Conservation (phyloP, 768 basidiomycete species). For the Glaciozyma antarctica region DNA sequence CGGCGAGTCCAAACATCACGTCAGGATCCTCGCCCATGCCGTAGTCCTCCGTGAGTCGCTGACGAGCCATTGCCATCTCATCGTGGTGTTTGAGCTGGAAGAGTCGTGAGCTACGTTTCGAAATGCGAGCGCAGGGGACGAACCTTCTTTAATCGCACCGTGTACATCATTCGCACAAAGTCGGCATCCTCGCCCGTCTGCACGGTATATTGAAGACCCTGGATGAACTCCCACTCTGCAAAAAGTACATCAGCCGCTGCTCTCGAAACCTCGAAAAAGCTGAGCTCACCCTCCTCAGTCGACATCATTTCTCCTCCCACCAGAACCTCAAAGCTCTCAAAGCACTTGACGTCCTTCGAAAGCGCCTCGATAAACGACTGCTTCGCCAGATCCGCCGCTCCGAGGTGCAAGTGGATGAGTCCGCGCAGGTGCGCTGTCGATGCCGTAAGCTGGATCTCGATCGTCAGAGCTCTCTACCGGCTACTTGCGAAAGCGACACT, state of each 20-base stretch:
- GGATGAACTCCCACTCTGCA: conserved; percentile 86
- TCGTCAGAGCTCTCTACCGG: background rate
- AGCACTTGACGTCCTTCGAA: conserved; percentile 89
- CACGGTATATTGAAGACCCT: conserved; percentile 65
- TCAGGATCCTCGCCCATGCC: conserved; percentile 84
- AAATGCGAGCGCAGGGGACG: background rate
- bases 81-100: conserved; percentile 61
- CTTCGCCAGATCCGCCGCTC: conserved; percentile 82
- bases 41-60: conserved; percentile 71
- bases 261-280: background rate
- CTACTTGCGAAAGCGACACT: conserved; percentile 5
- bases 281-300: conserved; percentile 70
- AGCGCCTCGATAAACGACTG: conserved; percentile 93
- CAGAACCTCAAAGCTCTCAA: conserved; percentile 85
- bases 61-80: conserved; percentile 71
- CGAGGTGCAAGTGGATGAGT: conserved; percentile 84
- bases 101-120: background rate
- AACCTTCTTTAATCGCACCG: conserved; percentile 73
- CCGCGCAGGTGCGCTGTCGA: conserved; percentile 95
- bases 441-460: conserved; percentile 64
- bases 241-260: background rate
- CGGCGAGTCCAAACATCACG: conserved; percentile 79
- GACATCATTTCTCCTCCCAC: conserved; percentile 92
- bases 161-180: conserved; percentile 88
- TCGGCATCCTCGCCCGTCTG: conserved; percentile 82